Evolutionary conservation across 768 basidiomycete genomes (phyloP).

Genomic region (Jaapia argillacea): DNA sequence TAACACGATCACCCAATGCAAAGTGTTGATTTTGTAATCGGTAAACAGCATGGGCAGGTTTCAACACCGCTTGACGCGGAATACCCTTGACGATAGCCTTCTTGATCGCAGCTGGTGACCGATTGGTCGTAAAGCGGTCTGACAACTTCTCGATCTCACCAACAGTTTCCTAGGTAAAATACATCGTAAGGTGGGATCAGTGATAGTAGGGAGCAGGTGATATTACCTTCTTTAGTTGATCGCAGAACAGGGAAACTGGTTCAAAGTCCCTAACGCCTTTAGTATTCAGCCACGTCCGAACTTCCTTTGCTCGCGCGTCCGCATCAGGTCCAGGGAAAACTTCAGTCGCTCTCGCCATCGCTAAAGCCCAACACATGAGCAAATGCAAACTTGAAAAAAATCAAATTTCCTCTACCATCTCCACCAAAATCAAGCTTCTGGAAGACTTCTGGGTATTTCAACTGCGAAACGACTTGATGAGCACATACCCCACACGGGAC

Average conservation of each 20-base stretch:
- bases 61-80: slow-evolving; percentile 86
- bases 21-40: slow-evolving; percentile 87
- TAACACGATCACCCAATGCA: slow-evolving; percentile 84
- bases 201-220: background rate
- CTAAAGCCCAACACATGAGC: slow-evolving; percentile 27
- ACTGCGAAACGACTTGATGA: slow-evolving; percentile 25
- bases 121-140: slow-evolving; percentile 52
- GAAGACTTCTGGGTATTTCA: slow-evolving; percentile 80
- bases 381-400: slow-evolving; percentile 4
- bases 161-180: slow-evolving; percentile 54
- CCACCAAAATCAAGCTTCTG: slow-evolving; percentile 55
- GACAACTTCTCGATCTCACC: slow-evolving; percentile 69
- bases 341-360: slow-evolving; percentile 58
- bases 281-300: slow-evolving; percentile 77
- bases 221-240: slow-evolving; percentile 79
- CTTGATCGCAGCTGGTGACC: slow-evolving; percentile 60
- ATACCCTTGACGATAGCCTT: slow-evolving; percentile 91
- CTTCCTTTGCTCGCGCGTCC: slow-evolving; percentile 63
- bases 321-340: slow-evolving; percentile 50
- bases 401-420: slow-evolving; percentile 41
- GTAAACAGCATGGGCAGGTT: slow-evolving; percentile 83
- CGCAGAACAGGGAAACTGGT: slow-evolving; percentile 84
- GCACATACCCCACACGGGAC: background rate
- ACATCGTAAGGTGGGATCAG: slow-evolving; percentile 1
- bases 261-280: slow-evolving; percentile 89